Percentiles rank a stretch among this genome's conserved stretches.
Evolutionary conservation across 352 stramenopile species (phyloP).

Genomic region (Phytophthora pisi): DNA sequence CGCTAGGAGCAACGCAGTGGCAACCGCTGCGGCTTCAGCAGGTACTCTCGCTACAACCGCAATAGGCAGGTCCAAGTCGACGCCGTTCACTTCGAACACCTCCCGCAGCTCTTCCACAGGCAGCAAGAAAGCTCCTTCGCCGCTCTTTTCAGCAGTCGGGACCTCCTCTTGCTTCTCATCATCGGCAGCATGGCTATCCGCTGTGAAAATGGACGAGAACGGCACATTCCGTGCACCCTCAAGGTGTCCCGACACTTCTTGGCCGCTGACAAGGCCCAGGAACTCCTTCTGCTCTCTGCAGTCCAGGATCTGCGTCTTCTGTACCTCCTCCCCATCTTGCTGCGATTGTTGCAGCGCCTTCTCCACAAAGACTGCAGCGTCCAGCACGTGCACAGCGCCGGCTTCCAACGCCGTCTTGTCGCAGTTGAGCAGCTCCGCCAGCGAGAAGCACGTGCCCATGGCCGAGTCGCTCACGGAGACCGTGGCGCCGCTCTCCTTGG

Average conservation of each 20-base stretch:
- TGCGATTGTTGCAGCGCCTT: slow-evolving; percentile 31
- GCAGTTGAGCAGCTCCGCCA: slow-evolving; percentile 52
- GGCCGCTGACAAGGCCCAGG: slow-evolving; percentile 43
- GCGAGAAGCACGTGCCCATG: slow-evolving; percentile 35
- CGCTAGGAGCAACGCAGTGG: slow-evolving; percentile 54
- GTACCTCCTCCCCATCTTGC: slow-evolving; percentile 21
- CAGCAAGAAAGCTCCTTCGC: slow-evolving; percentile 41
- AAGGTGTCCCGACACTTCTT: slow-evolving; percentile 64
- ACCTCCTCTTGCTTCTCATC: slow-evolving; percentile 39
- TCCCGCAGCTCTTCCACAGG: slow-evolving; percentile 42
- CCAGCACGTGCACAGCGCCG: slow-evolving; percentile 30
- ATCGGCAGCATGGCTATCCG: slow-evolving; percentile 20
- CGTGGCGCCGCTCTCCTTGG: slow-evolving; percentile 18
- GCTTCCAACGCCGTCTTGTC: slow-evolving; percentile 38
- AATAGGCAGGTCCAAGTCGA: slow-evolving; percentile 46
- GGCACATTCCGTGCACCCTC: slow-evolving; percentile 54
- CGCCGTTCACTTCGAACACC: slow-evolving; percentile 46
- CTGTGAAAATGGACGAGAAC: slow-evolving; percentile 53
- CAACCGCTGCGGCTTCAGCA: slow-evolving; percentile 65
- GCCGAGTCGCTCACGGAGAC: slow-evolving; percentile 34
- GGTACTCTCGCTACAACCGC: slow-evolving; percentile 52
- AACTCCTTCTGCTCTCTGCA: slow-evolving; percentile 55
- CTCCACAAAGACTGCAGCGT: slow-evolving; percentile 32
- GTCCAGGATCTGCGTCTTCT: slow-evolving; percentile 54
- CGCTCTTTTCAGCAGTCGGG: slow-evolving; percentile 23